Base-by-base conservation (phyloP, 78 protist genomes). In the Speleostelium caveatum region DNA sequence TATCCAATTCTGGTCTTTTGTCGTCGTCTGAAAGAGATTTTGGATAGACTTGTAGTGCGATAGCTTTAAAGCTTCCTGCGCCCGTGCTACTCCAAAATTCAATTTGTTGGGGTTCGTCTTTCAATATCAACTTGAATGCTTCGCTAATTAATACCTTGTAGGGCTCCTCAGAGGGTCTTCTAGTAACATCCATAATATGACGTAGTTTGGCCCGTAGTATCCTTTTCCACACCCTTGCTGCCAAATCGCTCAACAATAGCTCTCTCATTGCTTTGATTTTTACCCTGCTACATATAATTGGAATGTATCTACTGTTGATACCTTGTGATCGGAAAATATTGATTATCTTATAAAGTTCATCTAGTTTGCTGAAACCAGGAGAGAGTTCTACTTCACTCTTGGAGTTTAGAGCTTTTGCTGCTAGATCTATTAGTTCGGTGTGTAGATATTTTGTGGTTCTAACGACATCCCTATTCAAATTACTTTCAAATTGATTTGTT, bases 101-200 rank as follows among this genome's bases (percentile, higher is more conserved):
- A 17, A 41, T 68, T 42, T 42, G 75, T 42, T 41, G 28, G 59
- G 4, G 41, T 10, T 42, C 17, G 2, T 2, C 42, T 58, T 68
- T 51, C 42, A 10, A 42, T 5, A 28, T 51, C n/a, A 42, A 17
- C 58, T 2, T 36, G 2, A 61, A 68, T 42, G 10, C 53, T 10
- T 45, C 53, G 10, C n/a, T 10, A 45, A 45, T 45, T 10, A 45
- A 45, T 10, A 45, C 53, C 53, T 45, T 45, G 10, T 45, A 45
- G 10, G 74, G 55, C 8, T 32, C 74, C 12, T 67, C 74, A 19
- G 74, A 67, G 4, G 74, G 74, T n/a, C 74, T 30, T 4, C 36
- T 67, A 3, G 55, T 38, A 3, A n/a, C 2, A 24, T 67, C 74
- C 74, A 67, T 67, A 5, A 33, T 67, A 5, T 38, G 49, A 33